These are phyloP conservation scores for Knoxia roxburghii DNA, from an alignment of 257 asterid species.

Conservation along the genomic window DNA sequence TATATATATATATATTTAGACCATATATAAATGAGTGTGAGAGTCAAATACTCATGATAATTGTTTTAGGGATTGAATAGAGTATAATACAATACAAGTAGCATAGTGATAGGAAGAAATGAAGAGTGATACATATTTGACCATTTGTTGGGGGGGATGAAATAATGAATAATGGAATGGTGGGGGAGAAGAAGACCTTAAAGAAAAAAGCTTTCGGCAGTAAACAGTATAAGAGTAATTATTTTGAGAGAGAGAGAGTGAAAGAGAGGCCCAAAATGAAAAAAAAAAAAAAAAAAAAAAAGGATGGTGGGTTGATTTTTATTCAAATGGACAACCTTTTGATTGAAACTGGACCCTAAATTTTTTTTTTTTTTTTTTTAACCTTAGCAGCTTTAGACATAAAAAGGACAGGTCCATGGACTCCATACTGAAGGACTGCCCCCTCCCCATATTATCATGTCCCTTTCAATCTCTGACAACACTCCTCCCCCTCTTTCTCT, in stretches of 20 bases:
- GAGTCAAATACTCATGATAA: too few relatives aligned
- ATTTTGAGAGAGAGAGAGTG: not conserved
- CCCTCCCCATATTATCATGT: slow-evolving; percentile 54
- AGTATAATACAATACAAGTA: too few relatives aligned
- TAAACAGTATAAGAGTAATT: not conserved
- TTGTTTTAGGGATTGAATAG: too few relatives aligned
- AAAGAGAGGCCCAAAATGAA: not conserved
- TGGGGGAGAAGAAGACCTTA: too few relatives aligned
- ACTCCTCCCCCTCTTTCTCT: slow-evolving; percentile 30
- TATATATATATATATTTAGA: too few relatives aligned
- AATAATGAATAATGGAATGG: too few relatives aligned
- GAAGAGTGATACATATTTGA: too few relatives aligned
- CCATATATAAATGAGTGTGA: too few relatives aligned
- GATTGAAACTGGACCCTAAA: slow-evolving; percentile 9
- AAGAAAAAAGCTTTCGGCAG: not conserved
- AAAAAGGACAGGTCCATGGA: slow-evolving; percentile 54
- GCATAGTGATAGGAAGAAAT: too few relatives aligned
- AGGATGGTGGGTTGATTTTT: slow-evolving; percentile 3
- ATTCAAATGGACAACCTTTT: not conserved
- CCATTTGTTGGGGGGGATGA: too few relatives aligned
- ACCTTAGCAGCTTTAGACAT: slow-evolving; percentile 46
- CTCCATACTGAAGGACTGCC: slow-evolving; percentile 52
- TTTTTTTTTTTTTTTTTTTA: too few relatives aligned
- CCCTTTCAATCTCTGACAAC: slow-evolving; percentile 37
- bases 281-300: too few relatives aligned